Evolutionary conservation across 2,329 filamentous ascomycete genomes (phyloP).

Genomic region (Sporothrix curviconia): DNA sequence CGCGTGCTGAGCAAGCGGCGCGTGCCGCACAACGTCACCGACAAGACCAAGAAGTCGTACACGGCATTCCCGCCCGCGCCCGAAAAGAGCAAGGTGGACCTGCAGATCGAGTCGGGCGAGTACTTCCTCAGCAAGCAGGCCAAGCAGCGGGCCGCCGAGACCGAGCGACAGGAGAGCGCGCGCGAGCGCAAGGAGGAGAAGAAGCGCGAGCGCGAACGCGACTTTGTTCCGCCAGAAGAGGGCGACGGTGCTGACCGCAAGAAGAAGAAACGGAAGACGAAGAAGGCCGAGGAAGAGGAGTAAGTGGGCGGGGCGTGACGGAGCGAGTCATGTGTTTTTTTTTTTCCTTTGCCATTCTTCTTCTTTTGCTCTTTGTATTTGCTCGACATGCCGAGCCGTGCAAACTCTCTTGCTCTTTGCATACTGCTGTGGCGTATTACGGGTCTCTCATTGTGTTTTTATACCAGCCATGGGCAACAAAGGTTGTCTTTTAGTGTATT

Average conservation of each 20-base stretch:
- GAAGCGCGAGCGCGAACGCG: constrained; percentile 74
- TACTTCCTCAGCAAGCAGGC: constrained; percentile 92
- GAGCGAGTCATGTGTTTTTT: background rate
- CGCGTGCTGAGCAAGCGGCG: constrained; percentile 77
- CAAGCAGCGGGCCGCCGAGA: constrained; percentile 74
- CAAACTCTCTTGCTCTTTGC: background rate
- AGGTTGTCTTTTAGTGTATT: background rate
- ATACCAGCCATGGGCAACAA: too few species aligned
- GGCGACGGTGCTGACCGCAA: constrained; percentile 58
- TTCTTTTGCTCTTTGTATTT: background rate
- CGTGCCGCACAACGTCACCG: constrained; percentile 75
- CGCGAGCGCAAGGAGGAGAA: constrained; percentile 83
- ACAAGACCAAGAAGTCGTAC: constrained; percentile 91
- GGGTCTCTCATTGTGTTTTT: background rate
- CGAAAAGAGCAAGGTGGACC: constrained; percentile 98
- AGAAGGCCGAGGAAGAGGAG: constrained; percentile 3
- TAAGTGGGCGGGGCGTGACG: background rate
- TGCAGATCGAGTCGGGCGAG: constrained; percentile 96
- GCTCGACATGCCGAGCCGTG: background rate
- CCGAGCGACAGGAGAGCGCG: constrained; percentile 78
- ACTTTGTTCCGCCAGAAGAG: constrained; percentile 84
- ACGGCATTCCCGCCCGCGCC: constrained; percentile 95
- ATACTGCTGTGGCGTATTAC: background rate
- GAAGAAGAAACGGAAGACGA: constrained; percentile 37
- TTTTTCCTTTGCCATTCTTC: background rate